phyloP scores from a whole-genome alignment of 2,329 filamentous ascomycete genomes.

The Aspergillus hortae region DNA sequence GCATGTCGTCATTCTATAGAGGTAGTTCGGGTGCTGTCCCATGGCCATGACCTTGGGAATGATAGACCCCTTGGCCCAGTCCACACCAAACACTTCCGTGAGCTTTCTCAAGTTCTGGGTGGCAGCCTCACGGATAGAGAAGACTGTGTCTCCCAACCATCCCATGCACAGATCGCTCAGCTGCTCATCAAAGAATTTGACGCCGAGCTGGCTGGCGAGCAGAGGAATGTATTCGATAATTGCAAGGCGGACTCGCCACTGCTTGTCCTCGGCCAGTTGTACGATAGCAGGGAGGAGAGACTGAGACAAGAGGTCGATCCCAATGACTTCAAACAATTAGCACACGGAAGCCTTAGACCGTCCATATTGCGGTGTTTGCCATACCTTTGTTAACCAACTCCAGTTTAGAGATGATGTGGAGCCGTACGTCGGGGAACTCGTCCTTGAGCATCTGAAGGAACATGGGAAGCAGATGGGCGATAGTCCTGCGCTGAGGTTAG shows the following conservation, averaged over 20 bases:
- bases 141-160: constrained; percentile 97
- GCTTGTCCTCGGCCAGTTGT: constrained; percentile 96
- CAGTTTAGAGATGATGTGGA: constrained; percentile 99
- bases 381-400: constrained; percentile 94
- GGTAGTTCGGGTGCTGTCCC: constrained; percentile 97
- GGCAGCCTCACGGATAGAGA: constrained; percentile 95
- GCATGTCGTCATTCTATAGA: constrained; percentile 99
- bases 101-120: constrained; percentile 98
- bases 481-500: constrained; percentile 62
- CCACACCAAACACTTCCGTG: constrained; percentile 96
- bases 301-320: constrained; percentile 93
- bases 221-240: constrained; percentile 99
- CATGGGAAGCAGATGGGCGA: constrained; percentile 95
- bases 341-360: neutral
- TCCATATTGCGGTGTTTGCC: constrained; percentile 12
- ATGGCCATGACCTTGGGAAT: constrained; percentile 98
- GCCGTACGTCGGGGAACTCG: constrained; percentile 93
- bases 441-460: constrained; percentile 99
- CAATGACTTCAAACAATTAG: constrained; percentile 65
- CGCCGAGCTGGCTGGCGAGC: constrained; percentile 89
- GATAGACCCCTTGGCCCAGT: constrained; percentile 95
- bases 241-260: constrained; percentile 95
- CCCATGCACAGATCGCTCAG: constrained; percentile 94
- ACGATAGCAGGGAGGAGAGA: constrained; percentile 96
- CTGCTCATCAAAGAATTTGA: constrained; percentile 98